Evolutionary conservation across 2,329 filamentous ascomycete species (phyloP), one percentile per base, ranked within the genome.

Genomic region (Dothistroma septosporum): DNA sequence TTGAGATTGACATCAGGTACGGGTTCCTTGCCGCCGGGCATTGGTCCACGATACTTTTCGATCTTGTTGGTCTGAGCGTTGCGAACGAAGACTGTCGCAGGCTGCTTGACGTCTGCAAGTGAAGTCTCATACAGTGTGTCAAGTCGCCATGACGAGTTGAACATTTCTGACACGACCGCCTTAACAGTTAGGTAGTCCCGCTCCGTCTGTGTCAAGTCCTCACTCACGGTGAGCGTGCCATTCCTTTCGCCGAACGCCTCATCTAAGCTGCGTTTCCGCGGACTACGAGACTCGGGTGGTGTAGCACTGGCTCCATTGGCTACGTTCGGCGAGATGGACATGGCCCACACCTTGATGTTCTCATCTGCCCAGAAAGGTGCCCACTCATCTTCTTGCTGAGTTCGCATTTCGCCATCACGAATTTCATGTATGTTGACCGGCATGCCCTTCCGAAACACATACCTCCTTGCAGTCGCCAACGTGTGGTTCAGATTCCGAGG

Each of bases 401-500:
- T 79, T 10, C 76, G 68, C 46, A 79, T 76, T 8, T 56, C 57
- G 21, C 55, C 58, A 28, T 60, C 56, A 2, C 64, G 66, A 53
- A 90, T 83, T 74, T 99, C 94, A 64, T 85, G 81, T 1, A 88
- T 81, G 33, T 78, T 79, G n/a, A 97, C 76, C 0, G 88, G 88
- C 72, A 96, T 82, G 0, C 90, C 88, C 68, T 90, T 92, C 41
- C 94, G 84, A 69, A 97, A 93, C 54, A 97, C 85, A 75, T 96
- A 96, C 33, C 87, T 81, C 50, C 94, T 84, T 16, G 89, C 87
- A 0, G 92, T 90, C n/a, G 91, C 92, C 59, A 99, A 76, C 6
- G 85, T 82, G 71, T 97, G 88, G 50, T 86, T 84, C 58, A 97
- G 76, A 72, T 97, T 97, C 55, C 86, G 85, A 4, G 88, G 86